Evolutionary conservation across 352 stramenopile genomes (phyloP), one percentile per base, ranked within the genome.

Genomic region (Phytopythium sindhum): DNA sequence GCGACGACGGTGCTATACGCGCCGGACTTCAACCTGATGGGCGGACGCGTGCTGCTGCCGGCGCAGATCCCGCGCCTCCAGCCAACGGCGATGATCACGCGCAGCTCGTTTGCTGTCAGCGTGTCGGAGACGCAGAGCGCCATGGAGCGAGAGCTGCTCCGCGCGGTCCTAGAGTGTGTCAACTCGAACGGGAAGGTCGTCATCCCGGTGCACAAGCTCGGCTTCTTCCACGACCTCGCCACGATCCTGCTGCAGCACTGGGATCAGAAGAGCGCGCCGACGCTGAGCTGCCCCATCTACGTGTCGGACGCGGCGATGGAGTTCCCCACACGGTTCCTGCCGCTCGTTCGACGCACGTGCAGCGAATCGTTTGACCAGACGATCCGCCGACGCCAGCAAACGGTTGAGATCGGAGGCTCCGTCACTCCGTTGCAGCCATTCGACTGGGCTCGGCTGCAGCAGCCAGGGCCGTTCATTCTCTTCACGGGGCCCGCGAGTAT

Each of bases 121-220:
- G 86, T 96, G 3, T 96, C 88, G 4, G 88, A 96, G 64, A 96
- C 88, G 4, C 76, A 81, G 39, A 91, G 73, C 10, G 71, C 75
- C 3, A 93, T 96, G 75, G 88, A 95, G 53, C 81, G 84, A 17
- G 88, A 96, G 42, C 74, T 96, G 2, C 75, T 90, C 56, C 89
- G 88, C 28, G 86, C 88, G 21, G 70, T 96, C 51, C 64, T 89
- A 42, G 88, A 96, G 65, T 91, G 84, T 51, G 71, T 96, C 47
- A 67, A 65, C n/a, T 74, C 83, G 3, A 74, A 80, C 15, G 88
- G 88, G 33, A 96, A 96, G 79, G 88, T 96, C 19, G 79, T 96
- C 24, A 87, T 96, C 29, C 88, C 88, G 0, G 73, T 96, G 12
- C 87, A 91, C 58, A 77, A 75, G 11, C 66, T 88, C 15, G 88